Evolutionary conservation across 805 yeast species (phyloP), one percentile per base, ranked within the genome.

Genomic region (Ogataea ramenticola): DNA sequence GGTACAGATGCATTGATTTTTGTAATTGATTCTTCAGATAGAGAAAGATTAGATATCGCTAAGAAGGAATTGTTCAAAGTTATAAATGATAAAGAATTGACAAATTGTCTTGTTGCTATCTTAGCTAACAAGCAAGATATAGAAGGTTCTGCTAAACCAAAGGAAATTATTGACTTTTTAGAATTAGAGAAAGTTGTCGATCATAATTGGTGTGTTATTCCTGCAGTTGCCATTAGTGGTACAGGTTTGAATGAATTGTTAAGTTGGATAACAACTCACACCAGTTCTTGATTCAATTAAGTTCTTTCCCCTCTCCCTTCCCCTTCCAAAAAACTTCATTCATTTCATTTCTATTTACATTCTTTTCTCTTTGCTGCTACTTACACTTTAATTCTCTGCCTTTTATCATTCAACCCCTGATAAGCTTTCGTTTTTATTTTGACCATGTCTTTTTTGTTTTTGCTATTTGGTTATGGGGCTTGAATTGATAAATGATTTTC

Each of bases 1-100:
- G 96, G 96, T 33, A 87, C 96, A 4, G 85, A 88, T 59, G 96
- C 96, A 10, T 73, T 90, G 46, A 87, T 90, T 44, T 90, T 86
- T 62, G 97, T 90, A 44, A 83, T 90, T 47, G 98, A 90, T 65
- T 76, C 88, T 6, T 78, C 85, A 8, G 96, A 89, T 64, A 60
- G 66, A 38, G 75, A 71, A 29, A 73, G 96, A 56, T 67, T 90
- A 53, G 80, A 78, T 42, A 93, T 85, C 62, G 84, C 93, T 21
- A 84, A 82, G 52, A 76, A 71, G 49, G 96, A 88, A 61, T 70
- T 90, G 54, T 77, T 74, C 63, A 75, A 88, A 54, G 87, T 89
- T 35, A 76, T 89, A 48, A 75, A 78, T 53, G 96, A 89, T 64
- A 80, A 86, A 49, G 95, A 88, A 61, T 82, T 88, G 76, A 76